Evolutionary conservation across 352 stramenopile genomes (phyloP).

Genomic region (Thalassiosira ordinaria): DNA sequence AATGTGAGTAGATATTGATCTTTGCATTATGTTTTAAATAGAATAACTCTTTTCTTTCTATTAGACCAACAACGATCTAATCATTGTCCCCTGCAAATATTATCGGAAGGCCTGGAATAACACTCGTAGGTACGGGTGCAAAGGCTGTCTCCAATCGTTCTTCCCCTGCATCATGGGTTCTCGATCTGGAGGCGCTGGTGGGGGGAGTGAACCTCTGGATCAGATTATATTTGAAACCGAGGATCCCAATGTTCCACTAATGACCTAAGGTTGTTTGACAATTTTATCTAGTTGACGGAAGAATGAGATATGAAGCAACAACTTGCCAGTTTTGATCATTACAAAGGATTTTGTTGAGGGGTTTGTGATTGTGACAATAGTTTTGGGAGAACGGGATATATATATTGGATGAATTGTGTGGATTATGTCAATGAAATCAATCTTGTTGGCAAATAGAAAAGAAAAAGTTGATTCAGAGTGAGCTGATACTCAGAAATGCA

Average conservation of each 20-base stretch:
- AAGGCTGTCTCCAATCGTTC: constrained; percentile 23
- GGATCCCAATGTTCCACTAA: constrained; percentile 25
- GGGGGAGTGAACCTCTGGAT: constrained; percentile 25
- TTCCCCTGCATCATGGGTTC: constrained; percentile 27
- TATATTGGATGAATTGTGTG: too few species aligned
- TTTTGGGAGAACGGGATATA: too few species aligned
- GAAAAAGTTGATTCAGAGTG: too few species aligned
- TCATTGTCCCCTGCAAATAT: too few species aligned
- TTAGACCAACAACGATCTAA: too few species aligned
- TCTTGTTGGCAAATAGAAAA: too few species aligned
- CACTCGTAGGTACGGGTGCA: constrained; percentile 30
- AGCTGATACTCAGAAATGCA: too few species aligned
- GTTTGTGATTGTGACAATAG: too few species aligned
- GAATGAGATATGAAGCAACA: neutral
- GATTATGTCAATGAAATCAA: too few species aligned
- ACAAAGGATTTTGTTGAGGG: too few species aligned
- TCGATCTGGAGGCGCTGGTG: neutral
- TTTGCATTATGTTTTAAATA: too few species aligned
- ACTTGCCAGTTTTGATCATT: neutral
- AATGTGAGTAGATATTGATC: constrained; percentile 17
- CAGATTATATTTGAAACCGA: constrained; percentile 53
- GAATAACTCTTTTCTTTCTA: too few species aligned
- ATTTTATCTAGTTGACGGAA: neutral
- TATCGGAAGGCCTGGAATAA: constrained; percentile 29
- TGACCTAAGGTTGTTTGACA: constrained; percentile 13